Evolutionary conservation across 2,329 filamentous ascomycete genomes (phyloP).

Genomic region (Clonostachys chloroleuca): DNA sequence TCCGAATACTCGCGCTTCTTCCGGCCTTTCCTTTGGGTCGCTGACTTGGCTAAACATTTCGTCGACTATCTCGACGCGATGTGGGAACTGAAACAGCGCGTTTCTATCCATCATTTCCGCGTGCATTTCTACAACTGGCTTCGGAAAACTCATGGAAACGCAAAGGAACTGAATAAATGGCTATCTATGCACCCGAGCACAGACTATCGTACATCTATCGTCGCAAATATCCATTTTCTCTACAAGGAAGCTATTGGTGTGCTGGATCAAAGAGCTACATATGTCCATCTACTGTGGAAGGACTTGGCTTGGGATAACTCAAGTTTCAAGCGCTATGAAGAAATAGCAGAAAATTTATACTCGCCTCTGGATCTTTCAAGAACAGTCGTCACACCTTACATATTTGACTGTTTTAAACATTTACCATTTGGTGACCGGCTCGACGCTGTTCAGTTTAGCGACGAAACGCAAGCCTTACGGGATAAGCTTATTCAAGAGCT

Average conservation of each 20-base stretch:
- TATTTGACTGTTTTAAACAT: slow-evolving; percentile 58
- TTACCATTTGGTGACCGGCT: slow-evolving; percentile 56
- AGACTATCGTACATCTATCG: slow-evolving; percentile 62
- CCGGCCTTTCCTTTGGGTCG: slow-evolving; percentile 64
- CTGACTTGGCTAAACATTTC: slow-evolving; percentile 65
- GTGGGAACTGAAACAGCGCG: slow-evolving; percentile 17
- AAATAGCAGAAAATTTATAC: slow-evolving; percentile 35
- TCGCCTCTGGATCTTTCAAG: slow-evolving; percentile 7
- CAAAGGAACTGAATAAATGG: slow-evolving; percentile 49
- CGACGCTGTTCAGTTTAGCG: slow-evolving; percentile 21
- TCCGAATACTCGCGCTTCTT: slow-evolving; percentile 60
- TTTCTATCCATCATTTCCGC: slow-evolving; percentile 54
- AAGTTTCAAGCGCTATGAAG: slow-evolving; percentile 46
- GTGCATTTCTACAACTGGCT: slow-evolving; percentile 56
- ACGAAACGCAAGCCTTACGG: slow-evolving; percentile 17
- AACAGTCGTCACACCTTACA: slow-evolving; percentile 69
- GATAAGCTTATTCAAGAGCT: slow-evolving; percentile 9
- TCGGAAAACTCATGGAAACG: slow-evolving; percentile 29
- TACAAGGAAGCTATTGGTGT: slow-evolving; percentile 58
- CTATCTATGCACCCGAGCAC: slow-evolving; percentile 30
- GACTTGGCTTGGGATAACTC: neutral
- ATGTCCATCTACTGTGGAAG: slow-evolving; percentile 1
- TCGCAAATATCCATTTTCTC: slow-evolving; percentile 58
- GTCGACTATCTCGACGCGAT: slow-evolving; percentile 57
- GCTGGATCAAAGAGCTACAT: slow-evolving; percentile 18